Conservation (phyloP, 2,329 filamentous ascomycete species). For the Onygenales sp. region DNA sequence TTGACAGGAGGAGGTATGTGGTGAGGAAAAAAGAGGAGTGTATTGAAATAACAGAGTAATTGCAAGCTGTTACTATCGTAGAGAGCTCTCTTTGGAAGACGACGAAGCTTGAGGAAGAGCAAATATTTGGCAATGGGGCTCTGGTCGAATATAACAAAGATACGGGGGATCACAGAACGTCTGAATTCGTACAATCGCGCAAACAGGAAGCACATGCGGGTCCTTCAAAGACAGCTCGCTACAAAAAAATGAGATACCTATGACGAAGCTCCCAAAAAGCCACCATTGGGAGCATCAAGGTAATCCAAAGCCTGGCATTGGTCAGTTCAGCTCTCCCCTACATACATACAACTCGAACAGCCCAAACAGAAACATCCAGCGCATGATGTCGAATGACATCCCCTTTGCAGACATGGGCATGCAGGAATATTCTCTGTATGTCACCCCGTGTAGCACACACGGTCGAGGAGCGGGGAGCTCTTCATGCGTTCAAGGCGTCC, state of each 20-base stretch:
- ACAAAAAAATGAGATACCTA: neutral
- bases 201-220: no score
- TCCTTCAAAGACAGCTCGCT: neutral
- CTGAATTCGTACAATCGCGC: no score
- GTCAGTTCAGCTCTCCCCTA: neutral
- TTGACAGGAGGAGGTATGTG: conserved; percentile 1
- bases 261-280: neutral
- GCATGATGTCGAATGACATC: neutral
- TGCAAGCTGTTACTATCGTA: no score
- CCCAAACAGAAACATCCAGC: neutral
- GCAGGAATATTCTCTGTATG: no score
- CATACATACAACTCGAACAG: conserved; percentile 4
- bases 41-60: neutral
- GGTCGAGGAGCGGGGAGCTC: no score
- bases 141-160: no score
- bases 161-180: no score
- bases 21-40: neutral
- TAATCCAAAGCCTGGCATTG: neutral
- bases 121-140: no score
- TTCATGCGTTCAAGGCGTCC: no score
- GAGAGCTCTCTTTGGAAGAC: no score
- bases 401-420: neutral
- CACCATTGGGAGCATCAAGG: neutral
- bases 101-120: no score
- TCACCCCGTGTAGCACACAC: no score